Evolutionary conservation across 495 filamentous ascomycete species (phyloP), one percentile per base, ranked within the genome.

Genomic region (Xylaria curta): DNA sequence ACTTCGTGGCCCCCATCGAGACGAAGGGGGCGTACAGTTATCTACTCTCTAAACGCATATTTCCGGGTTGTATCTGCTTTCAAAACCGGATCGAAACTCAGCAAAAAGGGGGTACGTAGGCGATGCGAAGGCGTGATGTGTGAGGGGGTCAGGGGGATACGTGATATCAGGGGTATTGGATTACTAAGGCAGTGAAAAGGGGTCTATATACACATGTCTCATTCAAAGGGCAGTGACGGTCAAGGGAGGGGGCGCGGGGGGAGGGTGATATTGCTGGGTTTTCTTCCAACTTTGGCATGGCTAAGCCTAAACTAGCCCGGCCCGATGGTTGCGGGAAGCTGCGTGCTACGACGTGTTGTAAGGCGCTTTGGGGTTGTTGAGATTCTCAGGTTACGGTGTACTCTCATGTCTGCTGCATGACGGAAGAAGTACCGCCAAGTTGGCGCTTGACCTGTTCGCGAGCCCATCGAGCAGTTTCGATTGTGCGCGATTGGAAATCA

Each of bases 361-460:
- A 42, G 72, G 71, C 69, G 58, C 54, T 67, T 61, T 49, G 46
- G 66, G 64, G 72, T 46, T 59, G 46, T 33, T 51, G 28, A 44
- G 15, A 33, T 56, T 38, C 36, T 17, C 33, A 69, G 33, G 26
- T 28, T 33, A 33, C 17, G 26, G 56, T 26, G 15, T 65, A 58
- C 42, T 73, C 68, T 86, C 83, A 85, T 49, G 83, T 83, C 71
- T 84, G 81, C 33, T 77, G 78, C 83, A 87, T 86, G 69, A 85
- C 79, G 46, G 75, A 78, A 69, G 84, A 77, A 31, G 81, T 77
- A 69, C 87, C 87, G 38, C 86, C 85, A 65, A 92, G 88, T 81
- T 99, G 96, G 73, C 93, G 91, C 87, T 97, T 97, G 78, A 98
- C 94, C 78, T 97, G 94, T 85, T 98, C 97, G 47, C 96, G 91